Evolutionary conservation across 345 rosid species (phyloP), one percentile per base, ranked within the genome.

Genomic region (Gossypium arboreum): DNA sequence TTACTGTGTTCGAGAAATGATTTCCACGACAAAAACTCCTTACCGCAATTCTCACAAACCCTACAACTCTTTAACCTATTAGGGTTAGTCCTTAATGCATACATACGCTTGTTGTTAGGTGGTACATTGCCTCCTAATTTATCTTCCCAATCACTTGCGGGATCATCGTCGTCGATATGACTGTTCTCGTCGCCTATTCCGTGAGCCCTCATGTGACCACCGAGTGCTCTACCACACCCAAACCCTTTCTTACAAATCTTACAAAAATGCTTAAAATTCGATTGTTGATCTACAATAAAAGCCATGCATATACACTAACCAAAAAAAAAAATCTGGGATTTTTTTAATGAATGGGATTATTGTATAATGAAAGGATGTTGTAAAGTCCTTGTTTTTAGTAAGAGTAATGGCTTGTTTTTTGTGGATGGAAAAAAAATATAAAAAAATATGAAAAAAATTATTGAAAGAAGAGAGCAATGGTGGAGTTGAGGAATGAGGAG

Each of bases 181-280:
- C 57, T 80, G 20, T 72, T 78, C 54, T 89, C 91, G 43, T 85
- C 87, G 2, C 93, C 89, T 9, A 89, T 86, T n/a, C 96, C 96
- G 20, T 91, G 96, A 0, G 96, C 89, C 80, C 96, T 84, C 96
- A 91, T 89, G 75, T 91, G 96, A 27, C 96, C 96, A 0, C 96
- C 96, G 1, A 91, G 74, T 5, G 91, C 93, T 45, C 93, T 83
- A 8, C 96, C 96, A 24, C 93, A 89, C 29, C 85, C 86, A 73
- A 87, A 91, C 7, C 96, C 96, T 77, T 87, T 91, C 83, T 89
- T 91, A 83, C 96, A 91, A 41, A 91, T 91, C 56, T 86, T 91
- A 76, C 96, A 91, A 13, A 80, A 89, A 67, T 89, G 86, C 74
- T 88, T 88, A 41, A 80, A 84, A 70, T 75, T 79, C 9, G 88